Percentiles rank a stretch among this genome's conserved stretches.
phyloP scores from a whole-genome alignment of 257 asterid genomes.

The Hygrophila difformis region DNA sequence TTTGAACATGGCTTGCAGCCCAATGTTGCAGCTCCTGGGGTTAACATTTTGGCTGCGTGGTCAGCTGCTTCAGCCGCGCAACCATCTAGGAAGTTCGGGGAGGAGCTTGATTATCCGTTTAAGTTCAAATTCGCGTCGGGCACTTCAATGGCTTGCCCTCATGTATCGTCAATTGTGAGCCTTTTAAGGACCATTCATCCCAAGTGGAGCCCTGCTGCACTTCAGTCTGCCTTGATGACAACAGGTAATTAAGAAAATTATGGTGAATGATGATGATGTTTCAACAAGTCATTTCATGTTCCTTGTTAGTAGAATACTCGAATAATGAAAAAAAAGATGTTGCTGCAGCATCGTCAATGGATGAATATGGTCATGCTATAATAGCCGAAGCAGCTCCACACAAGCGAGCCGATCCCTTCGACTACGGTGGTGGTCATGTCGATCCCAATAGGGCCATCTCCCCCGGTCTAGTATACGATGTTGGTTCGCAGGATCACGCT shows the following conservation, averaged over 20 bases:
- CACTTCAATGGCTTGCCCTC: conserved; percentile 42
- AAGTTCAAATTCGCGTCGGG: conserved; percentile 28
- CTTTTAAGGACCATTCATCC: conserved; percentile 31
- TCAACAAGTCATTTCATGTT: neutral
- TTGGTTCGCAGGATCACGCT: conserved; percentile 13
- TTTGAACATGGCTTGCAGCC: conserved; percentile 17
- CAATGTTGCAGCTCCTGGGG: conserved; percentile 32
- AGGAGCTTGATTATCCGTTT: conserved; percentile 5
- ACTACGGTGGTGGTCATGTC: conserved; percentile 31
- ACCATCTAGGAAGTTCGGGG: conserved; percentile 8
- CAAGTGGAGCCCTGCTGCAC: conserved; percentile 37
- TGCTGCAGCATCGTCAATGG: conserved; percentile 21
- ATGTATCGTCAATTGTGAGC: conserved; percentile 29
- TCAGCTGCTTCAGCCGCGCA: conserved; percentile 22
- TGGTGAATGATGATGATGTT: too few species aligned
- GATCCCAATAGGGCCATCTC: conserved; percentile 31
- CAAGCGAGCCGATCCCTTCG: conserved; percentile 33
- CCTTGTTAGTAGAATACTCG: too few species aligned
- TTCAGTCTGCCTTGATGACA: conserved; percentile 28
- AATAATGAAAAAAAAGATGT: too few species aligned
- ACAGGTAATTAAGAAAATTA: conserved; percentile 19
- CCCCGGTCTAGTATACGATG: conserved; percentile 28
- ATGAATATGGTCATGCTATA: conserved; percentile 21
- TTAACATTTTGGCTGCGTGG: conserved; percentile 29
- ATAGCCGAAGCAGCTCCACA: conserved; percentile 33